These are phyloP conservation scores for Colletotrichum salicis DNA, from an alignment of 2,329 filamentous ascomycete species.

Conservation along the genomic window DNA sequence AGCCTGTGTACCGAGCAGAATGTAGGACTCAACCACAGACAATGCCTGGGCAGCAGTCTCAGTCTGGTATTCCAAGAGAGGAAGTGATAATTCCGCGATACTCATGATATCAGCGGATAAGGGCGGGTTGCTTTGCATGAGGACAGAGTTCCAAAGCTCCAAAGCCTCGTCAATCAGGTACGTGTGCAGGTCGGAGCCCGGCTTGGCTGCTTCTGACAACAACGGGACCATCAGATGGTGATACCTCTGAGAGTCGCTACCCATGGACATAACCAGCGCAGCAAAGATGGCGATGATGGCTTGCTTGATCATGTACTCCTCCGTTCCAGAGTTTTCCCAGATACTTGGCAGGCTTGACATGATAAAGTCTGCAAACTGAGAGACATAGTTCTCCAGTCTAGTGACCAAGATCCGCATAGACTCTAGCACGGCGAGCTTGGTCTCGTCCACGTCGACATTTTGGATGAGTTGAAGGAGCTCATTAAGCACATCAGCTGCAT, in stretches of 20 bases:
- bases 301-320: constrained; percentile 94
- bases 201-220: constrained; percentile 81
- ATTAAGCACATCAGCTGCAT: constrained; percentile 77
- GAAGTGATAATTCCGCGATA: constrained; percentile 71
- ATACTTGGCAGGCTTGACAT: constrained; percentile 82
- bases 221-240: constrained; percentile 84
- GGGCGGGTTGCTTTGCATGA: constrained; percentile 73
- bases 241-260: constrained; percentile 79
- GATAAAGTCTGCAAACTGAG: constrained; percentile 79
- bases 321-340: constrained; percentile 82
- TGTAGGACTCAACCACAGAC: constrained; percentile 75
- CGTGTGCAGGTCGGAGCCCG: constrained; percentile 77
- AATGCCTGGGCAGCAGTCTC: constrained; percentile 72
- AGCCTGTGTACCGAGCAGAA: constrained; percentile 75
- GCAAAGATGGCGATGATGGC: constrained; percentile 87
- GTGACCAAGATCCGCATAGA: constrained; percentile 85
- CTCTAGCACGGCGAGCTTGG: constrained; percentile 88
- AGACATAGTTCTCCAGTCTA: constrained; percentile 79
- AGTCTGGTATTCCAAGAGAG: constrained; percentile 73
- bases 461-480: constrained; percentile 81
- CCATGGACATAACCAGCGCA: constrained; percentile 87
- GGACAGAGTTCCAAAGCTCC: constrained; percentile 85
- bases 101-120: constrained; percentile 70
- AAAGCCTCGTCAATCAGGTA: constrained; percentile 93
- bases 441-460: constrained; percentile 84